A percentile compares a stretch with the other conserved stretches of the same genome.
Evolutionary conservation across 1,284 basidiomycete genomes (phyloP).

Genomic region (Wallemia ichthyophaga): DNA sequence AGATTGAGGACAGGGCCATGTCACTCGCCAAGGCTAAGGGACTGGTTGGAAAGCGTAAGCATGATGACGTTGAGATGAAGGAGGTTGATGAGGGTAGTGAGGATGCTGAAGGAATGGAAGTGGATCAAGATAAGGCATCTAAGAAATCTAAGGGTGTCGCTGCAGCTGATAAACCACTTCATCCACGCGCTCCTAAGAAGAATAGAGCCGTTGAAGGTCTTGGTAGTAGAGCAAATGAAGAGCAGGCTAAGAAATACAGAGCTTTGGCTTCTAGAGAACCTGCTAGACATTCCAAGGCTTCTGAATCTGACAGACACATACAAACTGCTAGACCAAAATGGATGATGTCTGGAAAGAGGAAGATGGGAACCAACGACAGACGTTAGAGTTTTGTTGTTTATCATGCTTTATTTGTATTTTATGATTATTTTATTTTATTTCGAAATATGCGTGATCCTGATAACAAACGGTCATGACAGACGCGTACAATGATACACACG

Average conservation of each 20-base stretch:
- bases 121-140: constrained; percentile 25
- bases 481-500: not conserved
- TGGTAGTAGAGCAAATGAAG: constrained; percentile 40
- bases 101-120: constrained; percentile 16
- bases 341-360: constrained; percentile 61
- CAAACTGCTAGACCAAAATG: constrained; percentile 18
- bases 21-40: constrained; percentile 48
- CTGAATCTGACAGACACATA: constrained; percentile 44
- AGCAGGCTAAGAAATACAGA: constrained; percentile 45
- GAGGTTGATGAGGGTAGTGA: constrained; percentile 12
- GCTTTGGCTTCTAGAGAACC: constrained; percentile 55
- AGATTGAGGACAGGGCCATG: constrained; percentile 59
- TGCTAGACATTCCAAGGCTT: constrained; percentile 61
- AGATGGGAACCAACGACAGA: constrained; percentile 1
- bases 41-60: constrained; percentile 28
- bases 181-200: constrained; percentile 27
- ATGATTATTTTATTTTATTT: not conserved
- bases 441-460: too few species aligned
- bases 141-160: constrained; percentile 31
- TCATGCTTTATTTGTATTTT: not conserved
- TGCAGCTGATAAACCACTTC: constrained; percentile 20
- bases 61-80: constrained; percentile 26
- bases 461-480: too few species aligned
- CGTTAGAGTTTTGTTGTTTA: not conserved
- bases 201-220: constrained; percentile 52